A percentile compares a stretch with the other conserved stretches of the same genome.
phyloP scores from a whole-genome alignment of 345 rosid genomes.

The Eucalyptus paniculata region DNA sequence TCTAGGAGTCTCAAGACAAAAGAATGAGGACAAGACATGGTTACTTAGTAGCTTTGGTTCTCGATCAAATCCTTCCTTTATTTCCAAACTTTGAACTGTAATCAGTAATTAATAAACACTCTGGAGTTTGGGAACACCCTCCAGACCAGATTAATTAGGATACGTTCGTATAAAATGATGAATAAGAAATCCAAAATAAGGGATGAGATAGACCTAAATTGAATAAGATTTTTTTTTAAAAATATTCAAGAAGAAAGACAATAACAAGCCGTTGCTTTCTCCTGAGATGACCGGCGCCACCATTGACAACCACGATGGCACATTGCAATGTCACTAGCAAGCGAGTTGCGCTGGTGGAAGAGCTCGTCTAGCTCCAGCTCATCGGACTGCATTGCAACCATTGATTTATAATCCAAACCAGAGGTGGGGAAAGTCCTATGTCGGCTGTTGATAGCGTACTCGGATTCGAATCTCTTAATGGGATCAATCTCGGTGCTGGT shows the following conservation, averaged over 20 bases:
- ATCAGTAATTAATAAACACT: not conserved
- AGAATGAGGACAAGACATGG: not conserved
- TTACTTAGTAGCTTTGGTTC: not conserved
- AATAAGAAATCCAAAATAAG: no score
- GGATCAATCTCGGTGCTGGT: not conserved
- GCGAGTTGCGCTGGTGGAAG: not conserved
- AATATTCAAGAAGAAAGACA: not conserved
- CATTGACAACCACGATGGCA: not conserved
- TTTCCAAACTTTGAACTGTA: not conserved
- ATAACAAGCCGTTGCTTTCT: not conserved
- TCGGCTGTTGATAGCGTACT: not conserved
- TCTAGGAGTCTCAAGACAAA: not conserved
- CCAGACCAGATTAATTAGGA: not conserved
- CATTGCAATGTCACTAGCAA: not conserved
- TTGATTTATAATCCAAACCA: not conserved
- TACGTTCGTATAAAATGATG: no score
- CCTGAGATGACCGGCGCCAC: not conserved
- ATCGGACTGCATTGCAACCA: not conserved
- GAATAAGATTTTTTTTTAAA: not conserved
- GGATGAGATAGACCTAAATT: not conserved
- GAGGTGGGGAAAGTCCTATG: not conserved
- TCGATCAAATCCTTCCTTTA: not conserved
- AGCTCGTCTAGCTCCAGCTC: not conserved
- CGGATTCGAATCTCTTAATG: accelerated
- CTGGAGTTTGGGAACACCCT: not conserved